Evolutionary conservation across 192 early-diverging fungal genomes (phyloP).

Genomic region (Dissophora globulifera): DNA sequence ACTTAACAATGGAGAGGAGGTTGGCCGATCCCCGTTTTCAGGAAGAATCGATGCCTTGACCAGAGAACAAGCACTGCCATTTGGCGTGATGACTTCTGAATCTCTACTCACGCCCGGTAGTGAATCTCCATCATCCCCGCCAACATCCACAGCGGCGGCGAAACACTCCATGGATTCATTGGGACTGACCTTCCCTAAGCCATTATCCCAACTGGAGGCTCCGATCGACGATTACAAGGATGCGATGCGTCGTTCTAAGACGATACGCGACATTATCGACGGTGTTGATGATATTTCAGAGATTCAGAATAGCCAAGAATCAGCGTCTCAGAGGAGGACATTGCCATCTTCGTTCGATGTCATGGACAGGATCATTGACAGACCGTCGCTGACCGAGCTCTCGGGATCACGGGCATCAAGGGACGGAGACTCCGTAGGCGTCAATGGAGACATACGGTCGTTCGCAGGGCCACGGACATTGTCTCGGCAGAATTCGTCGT

Average conservation of each 20-base stretch:
- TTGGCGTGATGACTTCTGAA: too few relatives aligned
- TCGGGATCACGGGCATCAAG: neutral
- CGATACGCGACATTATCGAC: slow-evolving; percentile 42
- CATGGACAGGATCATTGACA: slow-evolving; percentile 10
- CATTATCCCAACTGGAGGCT: neutral
- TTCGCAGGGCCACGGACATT: slow-evolving; percentile 19
- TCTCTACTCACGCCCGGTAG: too few relatives aligned
- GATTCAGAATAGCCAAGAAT: neutral
- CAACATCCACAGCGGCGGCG: too few relatives aligned
- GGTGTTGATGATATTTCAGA: slow-evolving; percentile 18
- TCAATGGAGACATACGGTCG: slow-evolving; percentile 4
- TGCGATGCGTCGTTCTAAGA: slow-evolving; percentile 21
- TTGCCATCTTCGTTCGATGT: neutral
- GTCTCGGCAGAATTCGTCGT: slow-evolving; percentile 29
- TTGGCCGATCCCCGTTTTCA: neutral
- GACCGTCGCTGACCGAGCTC: neutral
- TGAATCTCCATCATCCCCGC: too few relatives aligned
- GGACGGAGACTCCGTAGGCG: neutral
- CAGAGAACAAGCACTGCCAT: slow-evolving; percentile 23
- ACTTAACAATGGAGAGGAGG: neutral
- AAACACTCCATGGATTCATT: too few relatives aligned
- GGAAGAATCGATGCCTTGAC: neutral
- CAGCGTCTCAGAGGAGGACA: neutral
- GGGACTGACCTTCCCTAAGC: neutral
- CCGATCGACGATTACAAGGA: slow-evolving; percentile 36